Conservation (phyloP, 179 eudicot genomes). For the Amaranthus tricolor region DNA sequence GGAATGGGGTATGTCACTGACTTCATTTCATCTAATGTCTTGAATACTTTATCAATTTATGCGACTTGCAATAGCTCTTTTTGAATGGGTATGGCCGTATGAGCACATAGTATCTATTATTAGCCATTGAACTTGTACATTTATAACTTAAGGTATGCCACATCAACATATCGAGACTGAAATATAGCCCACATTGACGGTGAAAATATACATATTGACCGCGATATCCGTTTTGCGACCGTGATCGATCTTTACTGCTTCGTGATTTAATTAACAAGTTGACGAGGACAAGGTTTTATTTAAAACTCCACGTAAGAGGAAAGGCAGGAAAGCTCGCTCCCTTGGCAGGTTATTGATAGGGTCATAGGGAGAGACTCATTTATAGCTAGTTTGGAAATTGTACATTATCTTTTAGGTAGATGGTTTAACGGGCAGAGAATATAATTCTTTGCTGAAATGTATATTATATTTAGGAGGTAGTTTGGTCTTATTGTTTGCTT, state of each 20-base stretch:
- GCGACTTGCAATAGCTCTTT: neutral
- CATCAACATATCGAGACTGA: no score
- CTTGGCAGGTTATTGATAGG: neutral
- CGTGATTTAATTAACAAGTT: no score
- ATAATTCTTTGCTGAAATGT: no score
- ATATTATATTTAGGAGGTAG: neutral
- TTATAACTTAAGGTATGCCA: neutral
- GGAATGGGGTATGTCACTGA: neutral
- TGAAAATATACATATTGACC: no score
- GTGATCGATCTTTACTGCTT: no score
- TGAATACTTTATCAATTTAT: neutral
- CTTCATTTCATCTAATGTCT: neutral
- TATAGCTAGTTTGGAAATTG: neutral
- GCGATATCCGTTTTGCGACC: no score
- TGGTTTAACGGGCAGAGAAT: neutral
- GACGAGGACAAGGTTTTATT: no score
- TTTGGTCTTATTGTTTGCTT: constrained; percentile 1
- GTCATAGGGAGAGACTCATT: neutral
- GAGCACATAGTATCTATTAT: neutral
- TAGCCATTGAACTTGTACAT: neutral
- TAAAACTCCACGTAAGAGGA: no score
- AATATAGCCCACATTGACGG: no score
- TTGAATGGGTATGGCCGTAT: neutral
- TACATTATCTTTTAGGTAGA: neutral
- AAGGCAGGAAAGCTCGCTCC: neutral